These are phyloP conservation scores for Primulina huaijiensis DNA, from an alignment of 257 asterid genomes.

Conservation along the genomic window DNA sequence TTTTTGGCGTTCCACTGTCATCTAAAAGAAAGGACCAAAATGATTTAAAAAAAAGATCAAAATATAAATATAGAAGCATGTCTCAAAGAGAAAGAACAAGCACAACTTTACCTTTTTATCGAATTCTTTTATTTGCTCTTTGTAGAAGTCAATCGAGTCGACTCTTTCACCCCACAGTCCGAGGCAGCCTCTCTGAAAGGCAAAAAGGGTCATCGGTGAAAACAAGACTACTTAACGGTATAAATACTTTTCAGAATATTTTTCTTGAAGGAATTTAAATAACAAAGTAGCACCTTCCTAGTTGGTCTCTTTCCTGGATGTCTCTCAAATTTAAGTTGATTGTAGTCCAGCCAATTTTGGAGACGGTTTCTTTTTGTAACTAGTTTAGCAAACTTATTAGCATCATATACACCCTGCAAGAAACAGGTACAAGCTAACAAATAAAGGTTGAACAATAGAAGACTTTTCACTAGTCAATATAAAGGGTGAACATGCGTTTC, in stretches of 20 bases:
- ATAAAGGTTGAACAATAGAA: slow-evolving; percentile 15
- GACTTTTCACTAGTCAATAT: slow-evolving; percentile 2
- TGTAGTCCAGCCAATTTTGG: slow-evolving; percentile 91
- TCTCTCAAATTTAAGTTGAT: slow-evolving; percentile 86
- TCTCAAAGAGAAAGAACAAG: slow-evolving; percentile 14
- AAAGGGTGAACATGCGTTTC: slow-evolving; percentile 6
- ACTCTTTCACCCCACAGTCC: slow-evolving; percentile 80
- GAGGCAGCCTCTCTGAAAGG: slow-evolving; percentile 70
- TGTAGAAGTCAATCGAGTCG: slow-evolving; percentile 79
- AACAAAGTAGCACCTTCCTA: slow-evolving; percentile 45
- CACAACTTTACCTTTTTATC: slow-evolving; percentile 61
- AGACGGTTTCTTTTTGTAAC: slow-evolving; percentile 68
- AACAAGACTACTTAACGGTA: not conserved
- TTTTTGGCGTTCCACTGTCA: slow-evolving; percentile 76
- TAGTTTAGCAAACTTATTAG: slow-evolving; percentile 77
- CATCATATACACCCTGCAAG: slow-evolving; percentile 77
- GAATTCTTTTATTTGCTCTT: slow-evolving; percentile 50
- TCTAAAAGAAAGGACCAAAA: slow-evolving; percentile 37
- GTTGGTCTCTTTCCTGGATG: slow-evolving; percentile 83
- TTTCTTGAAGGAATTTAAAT: not conserved
- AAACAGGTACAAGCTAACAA: slow-evolving; percentile 17
- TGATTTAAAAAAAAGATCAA: not conserved
- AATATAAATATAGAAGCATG: slow-evolving; percentile 11
- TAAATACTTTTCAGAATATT: not conserved
- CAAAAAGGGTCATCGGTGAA: slow-evolving; percentile 13